Conservation (phyloP, 306 rosid genomes). For the Biancaea sappan region DNA sequence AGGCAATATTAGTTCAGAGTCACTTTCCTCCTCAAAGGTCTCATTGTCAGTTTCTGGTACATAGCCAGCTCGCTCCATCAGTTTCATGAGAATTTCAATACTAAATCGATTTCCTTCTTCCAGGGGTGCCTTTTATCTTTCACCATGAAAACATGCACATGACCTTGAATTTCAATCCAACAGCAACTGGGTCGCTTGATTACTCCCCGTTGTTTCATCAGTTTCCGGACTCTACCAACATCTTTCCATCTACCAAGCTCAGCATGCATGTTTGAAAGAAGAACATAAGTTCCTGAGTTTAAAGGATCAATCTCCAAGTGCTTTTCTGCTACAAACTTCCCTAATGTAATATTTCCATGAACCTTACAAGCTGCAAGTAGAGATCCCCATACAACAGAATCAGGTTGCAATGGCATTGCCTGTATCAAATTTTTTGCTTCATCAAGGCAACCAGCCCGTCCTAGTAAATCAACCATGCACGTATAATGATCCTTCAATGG, state of each 20-base stretch:
- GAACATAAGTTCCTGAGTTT: slow-evolving; percentile 61
- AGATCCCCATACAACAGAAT: slow-evolving; percentile 65
- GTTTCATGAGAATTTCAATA: slow-evolving; percentile 53
- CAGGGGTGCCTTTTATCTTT: slow-evolving; percentile 58
- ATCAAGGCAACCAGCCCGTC: slow-evolving; percentile 59
- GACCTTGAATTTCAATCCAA: slow-evolving; percentile 56
- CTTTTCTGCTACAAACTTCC: slow-evolving; percentile 57
- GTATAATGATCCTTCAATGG: slow-evolving; percentile 58
- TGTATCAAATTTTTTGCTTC: slow-evolving; percentile 54
- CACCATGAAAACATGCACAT: slow-evolving; percentile 55
- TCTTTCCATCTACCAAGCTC: slow-evolving; percentile 66
- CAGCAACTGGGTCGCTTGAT: slow-evolving; percentile 62
- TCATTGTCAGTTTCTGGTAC: slow-evolving; percentile 45
- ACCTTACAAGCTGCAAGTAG: slow-evolving; percentile 67
- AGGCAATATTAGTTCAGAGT: slow-evolving; percentile 38
- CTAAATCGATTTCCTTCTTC: slow-evolving; percentile 51
- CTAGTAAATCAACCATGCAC: slow-evolving; percentile 61
- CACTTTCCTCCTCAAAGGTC: slow-evolving; percentile 48
- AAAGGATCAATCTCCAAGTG: slow-evolving; percentile 55
- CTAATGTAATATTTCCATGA: slow-evolving; percentile 50
- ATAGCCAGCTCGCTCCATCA: slow-evolving; percentile 60
- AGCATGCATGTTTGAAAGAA: slow-evolving; percentile 64
- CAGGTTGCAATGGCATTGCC: slow-evolving; percentile 61
- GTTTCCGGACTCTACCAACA: slow-evolving; percentile 46
- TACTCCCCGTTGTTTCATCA: slow-evolving; percentile 53